Evolutionary conservation across 495 filamentous ascomycete genomes (phyloP), one percentile per base, ranked within the genome.

Genomic region (Ramalina intermedia): DNA sequence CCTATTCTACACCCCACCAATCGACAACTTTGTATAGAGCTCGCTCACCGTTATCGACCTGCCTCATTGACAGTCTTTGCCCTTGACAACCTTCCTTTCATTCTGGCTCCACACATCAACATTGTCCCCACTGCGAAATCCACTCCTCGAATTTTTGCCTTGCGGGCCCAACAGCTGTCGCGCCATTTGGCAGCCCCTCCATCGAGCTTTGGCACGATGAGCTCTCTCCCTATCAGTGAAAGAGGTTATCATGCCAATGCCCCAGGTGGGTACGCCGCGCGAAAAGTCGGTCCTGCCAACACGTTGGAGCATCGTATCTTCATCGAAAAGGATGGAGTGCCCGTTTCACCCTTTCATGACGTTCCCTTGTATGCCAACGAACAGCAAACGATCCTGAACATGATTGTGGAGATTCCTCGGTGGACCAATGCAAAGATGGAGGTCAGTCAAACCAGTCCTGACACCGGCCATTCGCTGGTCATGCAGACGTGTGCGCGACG

Each of bases 381-480:
- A 63, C 80, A 93, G 72, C 75, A 94, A 75, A 93, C 81, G 58
- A 67, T 99, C 60, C 76, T 96, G 60, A 99, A 99, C 79, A 99
- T 99, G 93, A 69, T 99, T 45, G 93, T 96, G 53, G 93, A 96
- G 80, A 95, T 96, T 61, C 93, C 93, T 40, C 79, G 93, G 69
- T 99, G 93, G 93, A 95, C 89, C 66, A 99, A 99, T 72, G 93
- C 83, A 58, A 99, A 99, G 81, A 81, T 88, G 68, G 91, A 98
- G 84, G 90, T 93, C 72, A 39, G 71, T 27, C 23, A 11, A 18
- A 43, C 42, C 23, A 37, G 37, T 43, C 27, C 26, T 37, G 18
- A 38, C 16, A 9, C 38, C 43, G 17, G 47, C n/a, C 26, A 16
- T 14, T n/a, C 23, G 51, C 12, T 18, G 27, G 2, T 8, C 4